These are phyloP conservation scores for Phytopythium helicoides DNA, from an alignment of 352 stramenopile genomes.

Conservation along the genomic window DNA sequence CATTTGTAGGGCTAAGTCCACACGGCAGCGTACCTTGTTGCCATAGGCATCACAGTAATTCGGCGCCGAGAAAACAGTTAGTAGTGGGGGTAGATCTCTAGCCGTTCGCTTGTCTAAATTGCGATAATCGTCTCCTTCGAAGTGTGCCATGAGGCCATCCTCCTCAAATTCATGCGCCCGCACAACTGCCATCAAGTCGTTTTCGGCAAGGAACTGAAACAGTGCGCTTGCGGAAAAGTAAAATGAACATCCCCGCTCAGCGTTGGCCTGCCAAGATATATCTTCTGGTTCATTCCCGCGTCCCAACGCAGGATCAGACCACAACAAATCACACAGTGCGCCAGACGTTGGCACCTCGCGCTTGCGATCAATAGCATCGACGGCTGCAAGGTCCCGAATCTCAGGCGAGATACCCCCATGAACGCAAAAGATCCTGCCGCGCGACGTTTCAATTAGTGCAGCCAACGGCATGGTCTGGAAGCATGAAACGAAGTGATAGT, in stretches of 20 bases:
- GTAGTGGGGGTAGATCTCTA: constrained; percentile 64
- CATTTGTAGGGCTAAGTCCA: background rate
- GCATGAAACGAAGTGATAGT: constrained; percentile 81
- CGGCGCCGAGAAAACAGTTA: constrained; percentile 94
- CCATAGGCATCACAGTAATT: constrained; percentile 93
- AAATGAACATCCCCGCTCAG: constrained; percentile 74
- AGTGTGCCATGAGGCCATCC: constrained; percentile 65
- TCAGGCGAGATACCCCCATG: constrained; percentile 70
- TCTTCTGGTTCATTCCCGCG: too few species aligned
- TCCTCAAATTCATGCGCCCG: constrained; percentile 84
- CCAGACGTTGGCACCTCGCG: constrained; percentile 61
- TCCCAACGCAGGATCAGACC: constrained; percentile 50
- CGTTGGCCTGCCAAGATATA: too few species aligned
- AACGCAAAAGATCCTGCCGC: constrained; percentile 60
- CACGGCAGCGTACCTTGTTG: constrained; percentile 44
- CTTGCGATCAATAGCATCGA: constrained; percentile 58
- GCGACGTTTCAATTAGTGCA: constrained; percentile 42
- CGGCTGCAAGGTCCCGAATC: constrained; percentile 42
- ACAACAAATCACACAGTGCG: constrained; percentile 71
- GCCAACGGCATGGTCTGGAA: constrained; percentile 75
- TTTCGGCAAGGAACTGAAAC: constrained; percentile 67
- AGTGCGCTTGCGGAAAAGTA: constrained; percentile 85
- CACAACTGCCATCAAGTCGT: constrained; percentile 67
- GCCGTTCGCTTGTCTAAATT: constrained; percentile 43
- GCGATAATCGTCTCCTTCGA: constrained; percentile 37